These are phyloP conservation scores for Fonsecaea pedrosoi DNA, from an alignment of 2,329 filamentous ascomycete species.

Conservation along the genomic window DNA sequence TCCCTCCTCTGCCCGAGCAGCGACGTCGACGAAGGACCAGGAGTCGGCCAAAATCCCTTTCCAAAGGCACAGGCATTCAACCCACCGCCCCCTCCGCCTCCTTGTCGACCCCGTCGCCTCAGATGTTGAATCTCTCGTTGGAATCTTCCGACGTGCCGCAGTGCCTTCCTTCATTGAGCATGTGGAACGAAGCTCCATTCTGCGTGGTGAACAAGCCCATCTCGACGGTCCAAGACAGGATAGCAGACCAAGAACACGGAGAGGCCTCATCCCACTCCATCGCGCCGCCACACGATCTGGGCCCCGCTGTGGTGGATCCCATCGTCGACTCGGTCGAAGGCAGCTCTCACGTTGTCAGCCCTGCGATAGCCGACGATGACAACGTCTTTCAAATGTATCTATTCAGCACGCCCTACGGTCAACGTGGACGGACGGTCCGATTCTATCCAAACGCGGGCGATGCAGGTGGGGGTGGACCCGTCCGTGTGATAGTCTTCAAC, in stretches of 20 bases:
- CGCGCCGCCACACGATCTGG: not conserved
- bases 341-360: slow-evolving; percentile 62
- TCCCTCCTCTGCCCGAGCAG: slow-evolving; percentile 49
- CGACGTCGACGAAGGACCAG: not conserved
- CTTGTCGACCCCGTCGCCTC: no score
- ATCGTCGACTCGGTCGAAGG: slow-evolving; percentile 17
- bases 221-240: no score
- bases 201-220: no score
- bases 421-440: slow-evolving; percentile 31
- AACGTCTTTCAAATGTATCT: slow-evolving; percentile 66
- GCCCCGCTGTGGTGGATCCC: slow-evolving; percentile 10
- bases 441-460: slow-evolving; percentile 44
- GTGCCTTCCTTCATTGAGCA: no score
- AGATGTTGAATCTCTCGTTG: no score
- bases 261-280: slow-evolving; percentile 8
- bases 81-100: no score
- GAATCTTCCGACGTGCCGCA: no score
- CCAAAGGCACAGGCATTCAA: no score
- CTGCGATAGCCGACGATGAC: slow-evolving; percentile 64
- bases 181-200: no score
- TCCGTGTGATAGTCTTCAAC: slow-evolving; percentile 51
- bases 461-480: slow-evolving; percentile 44
- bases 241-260: not conserved
- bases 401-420: slow-evolving; percentile 48
- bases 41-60: not conserved